Evolutionary conservation across 352 stramenopile species (phyloP).

Genomic region (Halophytophthora polymorphica): DNA sequence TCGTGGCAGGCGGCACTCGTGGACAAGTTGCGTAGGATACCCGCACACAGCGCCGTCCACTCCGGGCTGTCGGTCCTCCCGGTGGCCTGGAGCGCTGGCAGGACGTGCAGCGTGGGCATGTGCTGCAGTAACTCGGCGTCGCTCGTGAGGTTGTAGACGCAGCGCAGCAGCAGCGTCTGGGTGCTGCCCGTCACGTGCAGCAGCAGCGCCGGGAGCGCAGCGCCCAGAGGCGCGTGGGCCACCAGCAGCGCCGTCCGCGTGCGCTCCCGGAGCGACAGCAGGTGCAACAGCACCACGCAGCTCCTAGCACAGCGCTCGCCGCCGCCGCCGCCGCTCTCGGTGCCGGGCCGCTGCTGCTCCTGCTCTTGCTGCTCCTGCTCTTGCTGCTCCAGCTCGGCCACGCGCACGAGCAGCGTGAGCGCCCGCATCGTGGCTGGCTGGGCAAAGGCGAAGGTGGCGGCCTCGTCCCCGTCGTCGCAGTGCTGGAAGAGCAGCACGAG

Average conservation of each 20-base stretch:
- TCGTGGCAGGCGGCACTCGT: conserved; percentile 32
- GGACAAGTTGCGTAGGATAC: conserved; percentile 56
- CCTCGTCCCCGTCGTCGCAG: conserved; percentile 13
- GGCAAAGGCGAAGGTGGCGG: conserved; percentile 15
- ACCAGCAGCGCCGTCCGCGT: conserved; percentile 31
- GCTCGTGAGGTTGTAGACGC: conserved; percentile 63
- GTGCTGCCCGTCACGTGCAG: conserved; percentile 27
- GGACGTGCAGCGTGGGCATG: conserved; percentile 14
- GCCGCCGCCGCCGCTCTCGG: conserved; percentile 16
- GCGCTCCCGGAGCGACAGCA: conserved; percentile 41
- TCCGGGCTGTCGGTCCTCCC: not conserved
- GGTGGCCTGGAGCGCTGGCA: conserved; percentile 21
- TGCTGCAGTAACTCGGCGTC: conserved; percentile 27
- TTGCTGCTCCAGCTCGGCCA: conserved; percentile 24
- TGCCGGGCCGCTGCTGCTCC: conserved; percentile 5
- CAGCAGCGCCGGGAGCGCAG: conserved; percentile 32
- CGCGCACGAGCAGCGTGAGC: conserved; percentile 24
- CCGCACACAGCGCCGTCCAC: conserved; percentile 29
- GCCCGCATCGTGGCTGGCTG: conserved; percentile 13
- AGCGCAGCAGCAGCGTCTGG: conserved; percentile 44
- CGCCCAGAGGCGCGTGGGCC: conserved; percentile 20
- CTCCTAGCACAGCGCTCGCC: conserved; percentile 33
- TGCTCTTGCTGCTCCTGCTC: conserved; percentile 1
- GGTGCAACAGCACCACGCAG: conserved; percentile 55
- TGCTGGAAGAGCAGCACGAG: conserved; percentile 30